phyloP scores from a whole-genome alignment of 2,329 filamentous ascomycete genomes.

The Trichoderma harzianum region DNA sequence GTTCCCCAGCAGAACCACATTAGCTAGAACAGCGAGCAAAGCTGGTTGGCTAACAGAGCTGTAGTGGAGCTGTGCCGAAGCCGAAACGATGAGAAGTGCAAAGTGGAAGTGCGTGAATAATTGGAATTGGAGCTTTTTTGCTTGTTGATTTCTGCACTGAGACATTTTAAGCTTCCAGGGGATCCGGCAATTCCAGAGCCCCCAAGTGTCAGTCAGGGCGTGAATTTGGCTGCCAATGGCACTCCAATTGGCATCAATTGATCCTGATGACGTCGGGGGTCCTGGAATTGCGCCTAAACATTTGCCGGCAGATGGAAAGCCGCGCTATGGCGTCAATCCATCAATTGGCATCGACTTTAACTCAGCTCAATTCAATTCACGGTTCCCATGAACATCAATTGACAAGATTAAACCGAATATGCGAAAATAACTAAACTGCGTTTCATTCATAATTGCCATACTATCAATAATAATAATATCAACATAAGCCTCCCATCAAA shows the following conservation, averaged over 20 bases:
- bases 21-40: conserved; percentile 2
- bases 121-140: neutral
- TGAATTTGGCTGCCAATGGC: neutral
- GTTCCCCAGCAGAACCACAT: conserved; percentile 13
- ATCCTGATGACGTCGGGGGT: neutral
- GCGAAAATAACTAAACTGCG: neutral
- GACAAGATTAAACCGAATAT: neutral
- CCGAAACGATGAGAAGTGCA: neutral
- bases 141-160: neutral
- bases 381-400: neutral
- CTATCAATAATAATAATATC: neutral
- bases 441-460: conserved; percentile 12
- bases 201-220: no score
- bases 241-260: neutral
- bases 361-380: neutral
- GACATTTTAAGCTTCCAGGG: conserved; percentile 11
- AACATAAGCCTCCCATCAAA: neutral
- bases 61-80: conserved; percentile 12
- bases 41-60: conserved; percentile 6
- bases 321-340: neutral
- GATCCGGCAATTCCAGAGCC: conserved; percentile 2
- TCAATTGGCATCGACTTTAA: neutral
- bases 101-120: neutral
- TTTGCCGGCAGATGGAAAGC: neutral
- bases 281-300: neutral